A percentile compares a stretch with the other conserved stretches of the same genome.
Evolutionary conservation across 2,329 filamentous ascomycete genomes (phyloP).

Genomic region (Periconia sp.): DNA sequence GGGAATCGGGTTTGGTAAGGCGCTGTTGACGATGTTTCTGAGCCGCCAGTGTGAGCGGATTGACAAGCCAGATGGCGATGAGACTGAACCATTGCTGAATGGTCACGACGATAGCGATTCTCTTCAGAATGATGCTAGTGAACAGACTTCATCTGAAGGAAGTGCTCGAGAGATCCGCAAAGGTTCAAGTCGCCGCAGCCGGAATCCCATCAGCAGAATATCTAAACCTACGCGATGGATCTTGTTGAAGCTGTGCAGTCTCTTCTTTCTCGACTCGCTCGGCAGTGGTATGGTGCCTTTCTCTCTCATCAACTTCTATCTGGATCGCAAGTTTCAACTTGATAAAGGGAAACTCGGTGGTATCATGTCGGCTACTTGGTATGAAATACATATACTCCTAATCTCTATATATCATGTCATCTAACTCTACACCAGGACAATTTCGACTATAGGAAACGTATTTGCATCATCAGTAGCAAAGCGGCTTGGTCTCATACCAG

Average conservation of each 20-base stretch:
- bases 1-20: conserved; percentile 43
- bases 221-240: conserved; percentile 57
- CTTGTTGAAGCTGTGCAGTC: conserved; percentile 63
- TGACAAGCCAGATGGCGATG: conserved; percentile 7
- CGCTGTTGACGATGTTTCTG: conserved; percentile 41
- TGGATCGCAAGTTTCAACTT: conserved; percentile 59
- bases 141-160: conserved; percentile 4
- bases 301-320: conserved; percentile 55
- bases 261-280: conserved; percentile 70
- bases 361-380: conserved; percentile 53
- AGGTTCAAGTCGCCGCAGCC: conserved; percentile 17
- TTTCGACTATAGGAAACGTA: conserved; percentile 34
- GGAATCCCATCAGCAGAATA: conserved; percentile 55
- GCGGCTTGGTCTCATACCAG: conserved; percentile 57
- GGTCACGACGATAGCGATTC: conserved; percentile 1
- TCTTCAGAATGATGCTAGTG: conserved; percentile 6
- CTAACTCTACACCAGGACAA: conserved; percentile 18
- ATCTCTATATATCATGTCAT: background rate
- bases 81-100: conserved; percentile 30
- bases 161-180: background rate
- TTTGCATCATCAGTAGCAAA: conserved; percentile 57
- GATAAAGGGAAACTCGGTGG: conserved; percentile 56
- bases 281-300: conserved; percentile 67
- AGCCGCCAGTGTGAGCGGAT: conserved; percentile 41
- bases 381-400: background rate